Evolutionary conservation across 1,284 basidiomycete genomes (phyloP).

Genomic region (Heterobasidion parviporum): DNA sequence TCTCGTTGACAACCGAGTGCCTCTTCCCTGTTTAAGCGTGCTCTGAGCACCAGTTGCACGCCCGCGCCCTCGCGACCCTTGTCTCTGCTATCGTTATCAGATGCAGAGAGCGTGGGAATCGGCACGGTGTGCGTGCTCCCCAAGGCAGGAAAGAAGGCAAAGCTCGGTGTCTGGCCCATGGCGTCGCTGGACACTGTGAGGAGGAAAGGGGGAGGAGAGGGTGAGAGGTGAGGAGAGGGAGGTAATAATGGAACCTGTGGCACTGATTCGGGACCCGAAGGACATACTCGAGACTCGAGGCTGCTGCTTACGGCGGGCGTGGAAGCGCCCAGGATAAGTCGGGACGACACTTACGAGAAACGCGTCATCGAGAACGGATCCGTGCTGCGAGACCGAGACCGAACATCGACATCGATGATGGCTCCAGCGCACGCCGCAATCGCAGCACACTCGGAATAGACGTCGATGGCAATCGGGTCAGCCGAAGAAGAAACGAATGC

Average conservation of each 20-base stretch:
- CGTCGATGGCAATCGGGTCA: too few relatives aligned
- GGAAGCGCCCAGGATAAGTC: background rate
- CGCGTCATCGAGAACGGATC: too few relatives aligned
- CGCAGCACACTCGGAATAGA: too few relatives aligned
- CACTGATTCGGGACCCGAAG: background rate
- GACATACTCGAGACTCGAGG: too few relatives aligned
- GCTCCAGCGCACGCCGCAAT: too few relatives aligned
- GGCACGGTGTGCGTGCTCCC: slow-evolving; percentile 9
- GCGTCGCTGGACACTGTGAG: background rate
- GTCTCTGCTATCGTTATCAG: background rate
- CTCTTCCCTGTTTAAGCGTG: slow-evolving; percentile 19
- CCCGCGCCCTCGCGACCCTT: slow-evolving; percentile 8
- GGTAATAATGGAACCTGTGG: background rate
- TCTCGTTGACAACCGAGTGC: slow-evolving; percentile 26
- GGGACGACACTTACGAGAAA: too few relatives aligned
- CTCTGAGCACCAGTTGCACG: slow-evolving; percentile 28
- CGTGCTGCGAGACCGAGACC: too few relatives aligned
- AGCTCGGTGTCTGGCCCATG: slow-evolving; percentile 2
- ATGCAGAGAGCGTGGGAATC: slow-evolving; percentile 6
- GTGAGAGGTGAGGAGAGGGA: background rate
- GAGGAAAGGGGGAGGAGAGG: background rate
- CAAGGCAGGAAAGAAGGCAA: slow-evolving; percentile 11
- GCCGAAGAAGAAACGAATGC: too few relatives aligned
- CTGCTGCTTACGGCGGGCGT: background rate
- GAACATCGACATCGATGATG: too few relatives aligned